Evolutionary conservation across 1,284 basidiomycete genomes (phyloP), one percentile per base, ranked within the genome.

Genomic region (Vanrija sp.): DNA sequence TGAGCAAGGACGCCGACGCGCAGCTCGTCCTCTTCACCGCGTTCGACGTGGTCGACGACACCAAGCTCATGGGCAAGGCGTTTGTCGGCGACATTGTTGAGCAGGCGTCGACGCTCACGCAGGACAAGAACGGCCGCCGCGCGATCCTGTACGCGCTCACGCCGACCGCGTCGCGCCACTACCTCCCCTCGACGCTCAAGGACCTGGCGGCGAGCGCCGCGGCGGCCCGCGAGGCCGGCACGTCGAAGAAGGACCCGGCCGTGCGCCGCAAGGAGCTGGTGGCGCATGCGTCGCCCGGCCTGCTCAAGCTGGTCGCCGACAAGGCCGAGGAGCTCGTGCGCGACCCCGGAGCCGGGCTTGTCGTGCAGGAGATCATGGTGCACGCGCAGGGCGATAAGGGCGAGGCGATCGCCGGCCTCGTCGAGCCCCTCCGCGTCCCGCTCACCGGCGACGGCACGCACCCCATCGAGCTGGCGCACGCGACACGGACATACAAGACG

Each of bases 1-100:
- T 94, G 82, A 88, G 86, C 66, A 80, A 83, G 45, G 88, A 92
- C 64, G 89, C 89, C 47, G 89, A 93, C 62, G 91, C 91, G 0
- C 89, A 93, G 67, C 79, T 89, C 26, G 89, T 93, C 1, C 77
- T 95, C 2, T 93, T 93, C 75, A 89, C 89, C 0, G 88, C 88
- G 2, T 80, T 93, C 16, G 91, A 94, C 70, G 83, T 88, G 44
- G 86, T 89, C 51, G 91, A 94, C 64, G 91, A 93, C 71, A 93
- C 91, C 4, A 93, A 92, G 78, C 81, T 92, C 46, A 83, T 88
- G 45, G 80, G 83, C 34, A 93, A 93, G 78, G 85, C 85, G 0
- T 78, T 94, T 45, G 80, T 92, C 1, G 72, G 84, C 0, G 77
- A 79, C 55, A 68, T 78, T 19, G 59, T 74, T 12, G 69, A 79